Conservation (phyloP, 768 basidiomycete species). For the Chalciporus piperatus region DNA sequence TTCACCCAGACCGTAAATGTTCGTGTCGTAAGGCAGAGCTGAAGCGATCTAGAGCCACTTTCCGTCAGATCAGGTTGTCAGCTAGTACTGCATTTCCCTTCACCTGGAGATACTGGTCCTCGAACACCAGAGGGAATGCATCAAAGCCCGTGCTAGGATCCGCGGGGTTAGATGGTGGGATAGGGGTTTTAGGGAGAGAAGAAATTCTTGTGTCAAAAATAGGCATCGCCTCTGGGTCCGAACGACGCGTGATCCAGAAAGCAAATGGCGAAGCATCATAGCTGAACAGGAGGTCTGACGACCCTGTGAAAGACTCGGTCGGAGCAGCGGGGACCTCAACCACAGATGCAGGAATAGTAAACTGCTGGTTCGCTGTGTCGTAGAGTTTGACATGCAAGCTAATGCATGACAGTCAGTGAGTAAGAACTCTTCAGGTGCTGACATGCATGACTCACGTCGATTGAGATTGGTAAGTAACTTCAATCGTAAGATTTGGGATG, state of each 20-base stretch:
- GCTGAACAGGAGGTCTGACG: constrained; percentile 69
- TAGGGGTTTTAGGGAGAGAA: constrained; percentile 60
- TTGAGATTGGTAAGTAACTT: constrained; percentile 63
- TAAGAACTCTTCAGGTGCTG: neutral
- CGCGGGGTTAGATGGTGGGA: constrained; percentile 48
- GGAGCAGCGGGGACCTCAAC: constrained; percentile 43
- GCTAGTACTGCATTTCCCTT: neutral
- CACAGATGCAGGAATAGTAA: constrained; percentile 57
- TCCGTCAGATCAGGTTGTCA: neutral
- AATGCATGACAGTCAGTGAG: neutral
- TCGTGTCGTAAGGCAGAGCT: constrained; percentile 60
- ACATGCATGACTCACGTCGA: constrained; percentile 37
- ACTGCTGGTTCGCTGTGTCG: constrained; percentile 61
- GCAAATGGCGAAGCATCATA: constrained; percentile 63
- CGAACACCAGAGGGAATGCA: constrained; percentile 71
- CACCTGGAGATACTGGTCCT: constrained; percentile 77
- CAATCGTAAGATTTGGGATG: constrained; percentile 53
- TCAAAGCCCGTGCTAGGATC: constrained; percentile 57
- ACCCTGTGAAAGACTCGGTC: constrained; percentile 31
- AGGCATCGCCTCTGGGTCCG: constrained; percentile 49
- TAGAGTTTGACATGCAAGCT: constrained; percentile 70
- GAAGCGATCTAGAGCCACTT: constrained; percentile 50
- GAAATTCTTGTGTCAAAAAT: constrained; percentile 69
- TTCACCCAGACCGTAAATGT: constrained; percentile 80
- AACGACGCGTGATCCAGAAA: constrained; percentile 77